Conservation (phyloP, 2,329 filamentous ascomycete species). For the Coniosporium tulheliwenetii region DNA sequence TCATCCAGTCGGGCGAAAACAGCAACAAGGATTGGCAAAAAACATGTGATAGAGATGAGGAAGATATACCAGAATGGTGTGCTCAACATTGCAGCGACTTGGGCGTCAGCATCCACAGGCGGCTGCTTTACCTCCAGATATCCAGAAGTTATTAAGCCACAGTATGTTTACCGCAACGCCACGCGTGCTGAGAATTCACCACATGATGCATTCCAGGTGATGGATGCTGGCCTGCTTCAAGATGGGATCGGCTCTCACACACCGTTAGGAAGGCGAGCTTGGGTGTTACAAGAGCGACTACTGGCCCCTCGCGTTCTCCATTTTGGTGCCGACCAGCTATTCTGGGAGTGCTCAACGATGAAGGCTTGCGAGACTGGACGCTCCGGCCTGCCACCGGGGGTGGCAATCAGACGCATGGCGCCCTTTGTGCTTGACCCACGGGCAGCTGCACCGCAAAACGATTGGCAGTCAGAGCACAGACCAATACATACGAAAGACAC, state of each 20-base stretch:
- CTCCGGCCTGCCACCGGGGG: neutral
- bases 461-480: neutral
- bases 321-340: conserved; percentile 4
- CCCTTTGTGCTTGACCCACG: neutral
- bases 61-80: neutral
- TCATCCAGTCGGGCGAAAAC: neutral
- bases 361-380: neutral
- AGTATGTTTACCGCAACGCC: neutral
- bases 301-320: conserved; percentile 5
- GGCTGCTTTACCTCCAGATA: neutral
- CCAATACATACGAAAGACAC: neutral
- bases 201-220: neutral
- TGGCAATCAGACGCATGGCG: neutral
- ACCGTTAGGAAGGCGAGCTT: conserved; percentile 1
- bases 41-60: neutral
- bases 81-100: neutral
- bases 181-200: neutral
- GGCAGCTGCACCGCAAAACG: neutral
- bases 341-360: conserved; percentile 4
- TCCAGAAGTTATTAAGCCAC: neutral
- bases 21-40: neutral
- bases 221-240: neutral
- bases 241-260: neutral
- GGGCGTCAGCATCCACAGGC: neutral
- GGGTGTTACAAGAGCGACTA: conserved; percentile 9